Conservation (phyloP, 768 basidiomycete genomes). For the Russula olivacea region DNA sequence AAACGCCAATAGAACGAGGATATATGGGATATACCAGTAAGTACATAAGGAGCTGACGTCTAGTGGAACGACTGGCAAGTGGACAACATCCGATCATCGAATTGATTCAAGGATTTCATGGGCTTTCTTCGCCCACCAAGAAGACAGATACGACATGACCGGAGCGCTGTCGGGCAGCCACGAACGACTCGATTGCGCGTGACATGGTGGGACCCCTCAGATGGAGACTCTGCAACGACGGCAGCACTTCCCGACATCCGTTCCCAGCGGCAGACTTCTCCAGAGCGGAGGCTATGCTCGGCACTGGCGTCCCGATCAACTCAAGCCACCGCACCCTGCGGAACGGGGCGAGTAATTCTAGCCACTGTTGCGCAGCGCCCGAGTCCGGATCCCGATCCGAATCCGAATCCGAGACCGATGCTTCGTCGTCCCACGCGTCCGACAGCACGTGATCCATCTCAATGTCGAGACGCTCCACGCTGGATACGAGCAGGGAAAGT, state of each 20-base stretch:
- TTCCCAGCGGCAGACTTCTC: not conserved
- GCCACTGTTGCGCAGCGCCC: not conserved
- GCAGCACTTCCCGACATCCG: not conserved
- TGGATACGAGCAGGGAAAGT: not conserved
- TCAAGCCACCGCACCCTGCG: slow-evolving; percentile 4
- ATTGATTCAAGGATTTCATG: not conserved
- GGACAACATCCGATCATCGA: not conserved
- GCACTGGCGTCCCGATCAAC: not conserved
- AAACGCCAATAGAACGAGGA: not conserved
- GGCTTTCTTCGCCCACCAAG: not conserved
- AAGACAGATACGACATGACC: not conserved
- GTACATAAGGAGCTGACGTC: not conserved
- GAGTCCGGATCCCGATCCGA: not conserved
- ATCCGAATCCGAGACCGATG: too few relatives aligned
- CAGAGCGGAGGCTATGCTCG: slow-evolving; percentile 6
- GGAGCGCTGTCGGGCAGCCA: not conserved
- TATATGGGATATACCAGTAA: not conserved
- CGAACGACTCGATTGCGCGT: not conserved
- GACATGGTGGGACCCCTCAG: not conserved
- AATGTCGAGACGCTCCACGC: slow-evolving; percentile 5
- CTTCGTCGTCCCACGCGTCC: not conserved
- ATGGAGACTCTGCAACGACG: slow-evolving; percentile 1
- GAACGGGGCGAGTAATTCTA: slow-evolving; percentile 9
- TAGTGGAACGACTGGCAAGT: not conserved
- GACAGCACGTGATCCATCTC: not conserved